Base-by-base conservation (phyloP, 2,329 filamentous ascomycete species). In the Teratosphaeriaceae sp. region DNA sequence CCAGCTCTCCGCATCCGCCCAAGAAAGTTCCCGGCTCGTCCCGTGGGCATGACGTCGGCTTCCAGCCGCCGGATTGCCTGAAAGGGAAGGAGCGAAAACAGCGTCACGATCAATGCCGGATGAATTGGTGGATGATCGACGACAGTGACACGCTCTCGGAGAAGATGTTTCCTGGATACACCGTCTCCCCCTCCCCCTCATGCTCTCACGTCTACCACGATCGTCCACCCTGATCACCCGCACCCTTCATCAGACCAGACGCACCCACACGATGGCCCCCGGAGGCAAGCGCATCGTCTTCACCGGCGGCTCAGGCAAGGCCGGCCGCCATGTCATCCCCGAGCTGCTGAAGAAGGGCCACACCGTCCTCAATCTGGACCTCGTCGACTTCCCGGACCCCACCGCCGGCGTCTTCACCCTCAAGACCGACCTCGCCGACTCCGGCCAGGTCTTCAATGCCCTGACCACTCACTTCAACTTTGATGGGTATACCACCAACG, bases 401-500 rank as follows among this genome's bases (percentile, higher is more conserved):
- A 51, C 54, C 26, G 57, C 54, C 19, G 57, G 59, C 21, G 71
- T 78, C 38, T 73, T 74, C 57, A 78, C 75, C 0, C 59, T 79
- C 33, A 75, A 74, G 49, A 69, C 69, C 11, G 75, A 79, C 53
- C 66, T 79, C 31, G 76, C 75, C 7, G 66, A 77, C 51, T 67
- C 63, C 31, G 75, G 74, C 18, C 73, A 78, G 55, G 73, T 75
- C 43, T 78, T 74, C 65, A 75, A 73, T 45, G 74, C 74, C 4
- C 56, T 78, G 9, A 73, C 70, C 11, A 75, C 72, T 0, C 76
- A 81, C 51, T 80, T 78, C 62, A 65, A 72, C 53, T 71, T 77
- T 51, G 57, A 57, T 11, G 71, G 70, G 40, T 74, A n/a, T n/a
- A n/a, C n/a, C n/a, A n/a, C n/a, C n/a, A n/a, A n/a, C n/a, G n/a